A percentile compares a stretch with the other conserved stretches of the same genome.
Evolutionary conservation across 768 basidiomycete species (phyloP).

Genomic region (Mycena polygramma): DNA sequence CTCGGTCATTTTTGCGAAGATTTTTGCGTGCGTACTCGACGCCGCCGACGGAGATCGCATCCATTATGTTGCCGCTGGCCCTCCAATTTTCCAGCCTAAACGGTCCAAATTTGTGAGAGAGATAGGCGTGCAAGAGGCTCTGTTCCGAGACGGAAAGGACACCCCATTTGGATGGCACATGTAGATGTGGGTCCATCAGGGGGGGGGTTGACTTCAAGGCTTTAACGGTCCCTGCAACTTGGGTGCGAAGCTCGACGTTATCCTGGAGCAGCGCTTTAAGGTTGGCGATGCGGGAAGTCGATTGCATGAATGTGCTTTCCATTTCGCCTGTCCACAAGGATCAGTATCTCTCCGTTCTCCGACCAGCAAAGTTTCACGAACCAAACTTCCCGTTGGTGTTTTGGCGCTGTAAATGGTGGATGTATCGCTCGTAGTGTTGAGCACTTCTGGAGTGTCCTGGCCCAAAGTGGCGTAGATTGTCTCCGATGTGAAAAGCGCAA

Average conservation of each 20-base stretch:
- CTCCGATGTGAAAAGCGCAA: slow-evolving; percentile 46
- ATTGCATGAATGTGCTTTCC: slow-evolving; percentile 31
- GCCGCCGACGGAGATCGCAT: neutral
- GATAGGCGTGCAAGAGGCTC: neutral
- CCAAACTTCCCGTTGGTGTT: slow-evolving; percentile 40
- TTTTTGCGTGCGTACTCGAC: slow-evolving; percentile 3
- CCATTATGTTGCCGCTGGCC: slow-evolving; percentile 8
- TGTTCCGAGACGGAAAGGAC: neutral
- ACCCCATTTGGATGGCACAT: neutral
- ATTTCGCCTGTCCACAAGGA: slow-evolving; percentile 30
- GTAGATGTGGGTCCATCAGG: neutral
- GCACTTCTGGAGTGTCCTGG: slow-evolving; percentile 40
- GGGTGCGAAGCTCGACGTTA: neutral
- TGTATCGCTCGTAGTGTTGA: slow-evolving; percentile 34
- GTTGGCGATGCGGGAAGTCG: slow-evolving; percentile 22
- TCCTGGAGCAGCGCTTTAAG: slow-evolving; percentile 13
- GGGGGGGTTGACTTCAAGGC: neutral
- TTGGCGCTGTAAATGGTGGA: slow-evolving; percentile 35
- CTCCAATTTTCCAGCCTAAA: slow-evolving; percentile 4
- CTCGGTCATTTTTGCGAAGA: neutral
- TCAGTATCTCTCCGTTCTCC: neutral
- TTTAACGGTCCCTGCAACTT: neutral
- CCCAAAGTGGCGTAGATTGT: slow-evolving; percentile 45
- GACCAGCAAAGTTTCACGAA: neutral
- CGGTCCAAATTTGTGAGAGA: neutral